phyloP scores from a whole-genome alignment of 2,329 filamentous ascomycete genomes.

The Helotiales sp. region DNA sequence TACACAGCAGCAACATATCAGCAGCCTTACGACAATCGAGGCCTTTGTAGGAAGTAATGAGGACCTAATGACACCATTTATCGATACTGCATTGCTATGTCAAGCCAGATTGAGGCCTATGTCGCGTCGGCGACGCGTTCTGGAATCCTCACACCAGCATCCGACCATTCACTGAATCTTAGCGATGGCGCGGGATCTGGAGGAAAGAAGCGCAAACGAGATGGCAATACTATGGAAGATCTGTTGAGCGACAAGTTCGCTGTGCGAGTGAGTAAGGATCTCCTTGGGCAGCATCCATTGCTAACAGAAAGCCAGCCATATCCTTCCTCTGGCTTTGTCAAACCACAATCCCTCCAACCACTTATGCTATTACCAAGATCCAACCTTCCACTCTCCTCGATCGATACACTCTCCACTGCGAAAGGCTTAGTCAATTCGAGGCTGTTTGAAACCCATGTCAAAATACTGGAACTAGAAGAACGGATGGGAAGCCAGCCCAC shows the following conservation, averaged over 20 bases:
- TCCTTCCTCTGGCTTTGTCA: constrained; percentile 56
- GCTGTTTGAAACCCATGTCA: constrained; percentile 65
- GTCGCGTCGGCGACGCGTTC: constrained; percentile 41
- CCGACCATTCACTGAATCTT: constrained; percentile 34
- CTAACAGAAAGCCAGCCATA: constrained; percentile 53
- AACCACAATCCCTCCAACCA: constrained; percentile 61
- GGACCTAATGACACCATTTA: constrained; percentile 39
- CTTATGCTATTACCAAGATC: constrained; percentile 67
- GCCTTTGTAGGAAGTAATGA: constrained; percentile 27
- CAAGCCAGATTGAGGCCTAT: constrained; percentile 36
- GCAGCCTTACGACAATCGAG: constrained; percentile 18
- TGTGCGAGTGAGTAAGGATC: constrained; percentile 40
- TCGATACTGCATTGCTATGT: constrained; percentile 43
- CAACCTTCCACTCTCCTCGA: constrained; percentile 62
- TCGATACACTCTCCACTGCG: constrained; percentile 60
- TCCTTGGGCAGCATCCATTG: neutral
- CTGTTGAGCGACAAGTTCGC: constrained; percentile 43
- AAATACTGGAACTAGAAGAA: constrained; percentile 66
- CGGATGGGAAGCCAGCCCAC: constrained; percentile 59
- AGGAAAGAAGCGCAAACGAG: constrained; percentile 44
- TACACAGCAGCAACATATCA: neutral
- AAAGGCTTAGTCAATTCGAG: constrained; percentile 58
- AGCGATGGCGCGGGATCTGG: constrained; percentile 30
- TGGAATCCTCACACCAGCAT: constrained; percentile 39
- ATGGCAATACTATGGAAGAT: constrained; percentile 41